These are phyloP conservation scores for Sanghuangporus weigelae DNA, from an alignment of 1,284 basidiomycete species.

Conservation along the genomic window DNA sequence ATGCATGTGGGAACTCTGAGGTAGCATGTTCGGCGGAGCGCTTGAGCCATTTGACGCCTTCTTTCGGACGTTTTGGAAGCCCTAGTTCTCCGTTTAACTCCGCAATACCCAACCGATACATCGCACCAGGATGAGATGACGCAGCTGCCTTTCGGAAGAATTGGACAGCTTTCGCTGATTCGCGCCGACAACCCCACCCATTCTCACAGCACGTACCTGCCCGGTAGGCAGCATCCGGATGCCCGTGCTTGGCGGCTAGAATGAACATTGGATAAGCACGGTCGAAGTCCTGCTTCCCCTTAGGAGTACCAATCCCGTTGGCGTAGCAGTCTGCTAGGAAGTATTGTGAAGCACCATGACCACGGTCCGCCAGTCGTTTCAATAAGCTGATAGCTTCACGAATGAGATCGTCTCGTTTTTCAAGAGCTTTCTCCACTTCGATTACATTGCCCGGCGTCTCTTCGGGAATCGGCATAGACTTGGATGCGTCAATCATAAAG, in stretches of 20 bases:
- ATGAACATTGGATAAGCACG: slow-evolving; percentile 95
- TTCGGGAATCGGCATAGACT: slow-evolving; percentile 73
- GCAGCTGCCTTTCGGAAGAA: slow-evolving; percentile 95
- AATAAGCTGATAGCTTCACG: slow-evolving; percentile 84
- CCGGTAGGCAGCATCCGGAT: slow-evolving; percentile 93
- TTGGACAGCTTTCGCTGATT: slow-evolving; percentile 86
- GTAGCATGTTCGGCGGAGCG: slow-evolving; percentile 92
- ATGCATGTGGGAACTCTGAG: slow-evolving; percentile 92
- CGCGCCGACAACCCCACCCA: slow-evolving; percentile 95
- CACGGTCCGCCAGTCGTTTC: slow-evolving; percentile 88
- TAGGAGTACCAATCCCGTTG: slow-evolving; percentile 90
- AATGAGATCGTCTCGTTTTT: slow-evolving; percentile 83
- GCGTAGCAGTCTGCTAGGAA: slow-evolving; percentile 97
- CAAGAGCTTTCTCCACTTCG: slow-evolving; percentile 71
- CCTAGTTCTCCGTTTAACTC: slow-evolving; percentile 96
- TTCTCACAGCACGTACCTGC: slow-evolving; percentile 98
- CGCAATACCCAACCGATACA: slow-evolving; percentile 94
- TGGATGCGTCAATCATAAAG: slow-evolving; percentile 97
- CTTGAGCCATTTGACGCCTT: slow-evolving; percentile 98
- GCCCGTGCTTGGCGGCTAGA: slow-evolving; percentile 96
- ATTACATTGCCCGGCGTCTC: slow-evolving; percentile 65
- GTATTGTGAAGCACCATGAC: slow-evolving; percentile 93
- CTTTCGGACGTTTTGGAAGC: slow-evolving; percentile 81
- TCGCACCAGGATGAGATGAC: slow-evolving; percentile 87
- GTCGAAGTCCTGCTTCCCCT: slow-evolving; percentile 93